Evolutionary conservation across 2,329 filamentous ascomycete genomes (phyloP).

Genomic region (Scytalidium lignicola): DNA sequence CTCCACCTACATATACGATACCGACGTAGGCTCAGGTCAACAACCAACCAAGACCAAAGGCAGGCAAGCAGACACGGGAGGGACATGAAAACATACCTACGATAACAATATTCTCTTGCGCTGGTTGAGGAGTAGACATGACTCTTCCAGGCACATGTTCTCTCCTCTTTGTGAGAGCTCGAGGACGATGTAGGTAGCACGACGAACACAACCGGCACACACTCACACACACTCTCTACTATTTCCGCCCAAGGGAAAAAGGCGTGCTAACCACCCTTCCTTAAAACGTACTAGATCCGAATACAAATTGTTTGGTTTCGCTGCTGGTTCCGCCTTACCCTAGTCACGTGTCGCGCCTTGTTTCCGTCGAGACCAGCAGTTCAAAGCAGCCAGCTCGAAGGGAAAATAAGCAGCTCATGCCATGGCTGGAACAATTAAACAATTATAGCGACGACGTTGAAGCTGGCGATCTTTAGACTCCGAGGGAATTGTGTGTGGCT

Average conservation of each 20-base stretch:
- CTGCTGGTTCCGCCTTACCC: too few species aligned
- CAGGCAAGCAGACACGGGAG: neutral
- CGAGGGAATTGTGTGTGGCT: neutral
- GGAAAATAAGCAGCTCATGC: neutral
- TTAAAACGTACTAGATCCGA: too few species aligned
- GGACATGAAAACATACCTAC: conserved; percentile 10
- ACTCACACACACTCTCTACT: too few species aligned
- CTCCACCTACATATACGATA: conserved; percentile 48
- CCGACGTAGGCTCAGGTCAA: conserved; percentile 2
- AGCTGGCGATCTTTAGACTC: neutral
- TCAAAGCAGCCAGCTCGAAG: too few species aligned
- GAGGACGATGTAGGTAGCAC: too few species aligned
- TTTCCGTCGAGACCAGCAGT: too few species aligned
- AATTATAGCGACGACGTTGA: neutral
- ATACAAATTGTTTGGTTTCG: too few species aligned
- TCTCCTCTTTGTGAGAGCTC: too few species aligned
- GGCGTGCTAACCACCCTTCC: too few species aligned
- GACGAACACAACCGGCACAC: too few species aligned
- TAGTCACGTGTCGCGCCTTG: too few species aligned
- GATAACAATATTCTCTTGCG: conserved; percentile 15
- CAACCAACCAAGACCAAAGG: neutral
- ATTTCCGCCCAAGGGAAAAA: too few species aligned
- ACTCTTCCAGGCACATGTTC: neutral
- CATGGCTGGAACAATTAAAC: neutral
- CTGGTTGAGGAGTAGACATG: conserved; percentile 7